Evolutionary conservation across 768 basidiomycete species (phyloP), one percentile per base, ranked within the genome.

Genomic region (Kwoniella europaea): DNA sequence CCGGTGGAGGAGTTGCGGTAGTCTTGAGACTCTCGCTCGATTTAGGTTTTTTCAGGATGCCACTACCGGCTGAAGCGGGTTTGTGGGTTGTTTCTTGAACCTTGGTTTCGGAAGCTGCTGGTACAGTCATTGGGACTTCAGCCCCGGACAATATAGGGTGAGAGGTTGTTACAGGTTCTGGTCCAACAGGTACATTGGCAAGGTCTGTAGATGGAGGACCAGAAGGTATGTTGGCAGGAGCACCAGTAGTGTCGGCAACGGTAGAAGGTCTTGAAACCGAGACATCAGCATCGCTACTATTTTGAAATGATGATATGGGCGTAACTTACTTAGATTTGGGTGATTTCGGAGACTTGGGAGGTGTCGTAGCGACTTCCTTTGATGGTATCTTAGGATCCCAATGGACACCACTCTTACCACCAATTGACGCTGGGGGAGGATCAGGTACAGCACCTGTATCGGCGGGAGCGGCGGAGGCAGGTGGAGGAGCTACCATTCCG

Each of bases 361-460:
- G 72, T 27, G 69, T 63, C 1, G 43, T 66, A 27, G 68, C 46
- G 53, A 74, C 71, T 58, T 74, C 73, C 44, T 73, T 76, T 18
- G 52, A 24, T 10, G 71, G 71, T 10, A 79, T 71, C 54, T 61
- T 59, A 9, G 62, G 59, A 20, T 69, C 58, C 76, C 76, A 79
- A 46, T 71, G 76, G 1, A 79, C 78, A n/a, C 72, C 72, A 55
- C 52, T 65, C 27, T 70, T 70, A 5, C 68, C 63, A 35, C 64
- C 57, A 13, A 63, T 65, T 4, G 68, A 63, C 10, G 35, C 43
- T 3, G 57, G 56, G n/a, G 24, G 29, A 55, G 54, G 52, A 12
- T n/a, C 52, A 29, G 63, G 50, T 50, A 50, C 62, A 50, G 62
- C 62, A 35, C 2, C 62, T 16, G 62, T 6, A 63, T 63, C 62